These are phyloP conservation scores for Immersiella caudata DNA, from an alignment of 495 filamentous ascomycete genomes.

Conservation along the genomic window DNA sequence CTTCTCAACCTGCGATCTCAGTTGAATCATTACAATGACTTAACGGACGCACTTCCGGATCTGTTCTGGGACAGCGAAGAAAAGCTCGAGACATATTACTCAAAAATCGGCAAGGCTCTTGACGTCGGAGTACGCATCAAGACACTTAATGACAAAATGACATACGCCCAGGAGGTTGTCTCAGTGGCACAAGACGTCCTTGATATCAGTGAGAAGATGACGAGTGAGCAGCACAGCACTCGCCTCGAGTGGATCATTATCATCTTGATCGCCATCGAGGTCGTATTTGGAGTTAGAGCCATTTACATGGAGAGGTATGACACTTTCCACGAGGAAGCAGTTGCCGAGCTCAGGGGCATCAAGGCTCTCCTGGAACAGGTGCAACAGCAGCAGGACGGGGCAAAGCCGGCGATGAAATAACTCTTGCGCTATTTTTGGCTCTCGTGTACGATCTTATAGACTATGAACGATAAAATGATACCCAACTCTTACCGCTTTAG, in stretches of 20 bases:
- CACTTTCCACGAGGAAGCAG: slow-evolving; percentile 31
- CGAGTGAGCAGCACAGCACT: slow-evolving; percentile 87
- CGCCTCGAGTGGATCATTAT: slow-evolving; percentile 98
- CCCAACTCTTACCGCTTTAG: neutral
- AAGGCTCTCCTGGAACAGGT: slow-evolving; percentile 22
- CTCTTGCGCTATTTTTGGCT: neutral
- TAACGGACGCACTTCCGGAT: slow-evolving; percentile 93
- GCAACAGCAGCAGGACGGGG: neutral
- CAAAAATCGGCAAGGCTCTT: slow-evolving; percentile 84
- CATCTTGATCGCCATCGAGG: slow-evolving; percentile 87
- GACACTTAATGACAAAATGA: slow-evolving; percentile 93
- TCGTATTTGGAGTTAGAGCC: slow-evolving; percentile 62
- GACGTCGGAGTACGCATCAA: slow-evolving; percentile 94
- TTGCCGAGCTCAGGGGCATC: slow-evolving; percentile 29
- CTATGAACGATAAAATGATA: neutral
- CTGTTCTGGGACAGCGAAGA: slow-evolving; percentile 97
- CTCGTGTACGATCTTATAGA: neutral
- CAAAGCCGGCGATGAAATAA: neutral
- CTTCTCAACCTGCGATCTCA: slow-evolving; percentile 89
- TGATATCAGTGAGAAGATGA: slow-evolving; percentile 82
- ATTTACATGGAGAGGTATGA: slow-evolving; percentile 49
- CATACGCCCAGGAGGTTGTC: slow-evolving; percentile 95
- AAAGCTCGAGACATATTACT: slow-evolving; percentile 88
- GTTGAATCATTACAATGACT: slow-evolving; percentile 93
- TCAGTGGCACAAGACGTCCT: slow-evolving; percentile 89